phyloP scores from a whole-genome alignment of 208 protist species.

The Leishmania mexicana region DNA sequence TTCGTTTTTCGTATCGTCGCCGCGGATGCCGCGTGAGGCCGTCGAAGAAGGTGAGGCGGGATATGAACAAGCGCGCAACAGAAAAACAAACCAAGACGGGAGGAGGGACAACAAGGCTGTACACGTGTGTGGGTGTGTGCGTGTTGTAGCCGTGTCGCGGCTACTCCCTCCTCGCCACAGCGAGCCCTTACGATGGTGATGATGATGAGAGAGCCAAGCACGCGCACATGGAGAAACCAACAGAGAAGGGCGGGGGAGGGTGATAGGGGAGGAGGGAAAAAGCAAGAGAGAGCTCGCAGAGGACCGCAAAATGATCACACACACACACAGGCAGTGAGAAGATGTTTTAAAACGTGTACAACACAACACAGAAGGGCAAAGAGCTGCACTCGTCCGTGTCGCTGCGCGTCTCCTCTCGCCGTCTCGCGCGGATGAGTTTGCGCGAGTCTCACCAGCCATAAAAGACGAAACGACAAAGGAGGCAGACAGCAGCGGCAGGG shows the following conservation, averaged over 20 bases:
- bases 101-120: neutral
- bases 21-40: neutral
- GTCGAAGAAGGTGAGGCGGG: neutral
- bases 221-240: neutral
- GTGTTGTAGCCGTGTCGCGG: too few relatives aligned
- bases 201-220: neutral
- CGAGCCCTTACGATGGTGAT: neutral
- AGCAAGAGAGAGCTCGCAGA: neutral
- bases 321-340: neutral
- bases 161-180: neutral
- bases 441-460: neutral
- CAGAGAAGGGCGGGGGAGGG: neutral
- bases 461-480: neutral
- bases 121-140: neutral
- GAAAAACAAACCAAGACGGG: neutral
- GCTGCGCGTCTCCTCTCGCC: neutral
- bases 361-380: neutral
- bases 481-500: too few relatives aligned
- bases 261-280: neutral
- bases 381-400: neutral
- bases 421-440: neutral
- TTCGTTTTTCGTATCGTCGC: too few relatives aligned
- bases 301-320: too few relatives aligned
- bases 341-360: neutral
- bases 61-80: neutral